Conservation (phyloP, 2,329 filamentous ascomycete species). For the Beauveria bassiana region DNA sequence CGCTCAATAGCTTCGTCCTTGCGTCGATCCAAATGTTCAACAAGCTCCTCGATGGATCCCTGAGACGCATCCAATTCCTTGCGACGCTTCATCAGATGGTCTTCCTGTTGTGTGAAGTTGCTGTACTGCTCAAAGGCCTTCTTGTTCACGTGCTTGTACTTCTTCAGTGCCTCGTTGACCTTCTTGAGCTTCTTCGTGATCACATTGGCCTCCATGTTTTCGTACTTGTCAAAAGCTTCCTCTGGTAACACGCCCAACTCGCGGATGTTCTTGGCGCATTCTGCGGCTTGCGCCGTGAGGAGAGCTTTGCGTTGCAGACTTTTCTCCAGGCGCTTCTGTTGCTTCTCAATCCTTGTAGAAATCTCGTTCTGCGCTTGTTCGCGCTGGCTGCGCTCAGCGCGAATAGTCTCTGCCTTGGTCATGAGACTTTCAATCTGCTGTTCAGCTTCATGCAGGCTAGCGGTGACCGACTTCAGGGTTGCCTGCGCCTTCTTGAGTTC, state of each 20-base stretch:
- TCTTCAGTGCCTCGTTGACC: constrained; percentile 87
- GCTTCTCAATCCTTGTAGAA: constrained; percentile 68
- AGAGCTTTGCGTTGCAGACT: constrained; percentile 82
- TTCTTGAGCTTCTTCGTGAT: constrained; percentile 70
- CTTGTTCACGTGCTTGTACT: constrained; percentile 98
- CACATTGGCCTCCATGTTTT: constrained; percentile 69
- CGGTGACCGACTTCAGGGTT: constrained; percentile 56
- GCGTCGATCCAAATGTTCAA: constrained; percentile 83
- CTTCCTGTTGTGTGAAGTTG: constrained; percentile 88
- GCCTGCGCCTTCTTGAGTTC: constrained; percentile 74
- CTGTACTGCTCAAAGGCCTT: constrained; percentile 99
- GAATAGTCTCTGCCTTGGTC: constrained; percentile 46
- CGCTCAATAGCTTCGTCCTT: constrained; percentile 98
- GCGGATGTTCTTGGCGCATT: constrained; percentile 81
- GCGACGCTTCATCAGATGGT: constrained; percentile 74
- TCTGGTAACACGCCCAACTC: constrained; percentile 90
- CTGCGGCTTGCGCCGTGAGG: constrained; percentile 66
- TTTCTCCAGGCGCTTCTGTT: constrained; percentile 87
- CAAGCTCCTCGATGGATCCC: constrained; percentile 81
- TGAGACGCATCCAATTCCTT: constrained; percentile 83
- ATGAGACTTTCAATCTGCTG: constrained; percentile 51
- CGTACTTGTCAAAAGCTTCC: constrained; percentile 87
- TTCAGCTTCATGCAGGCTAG: constrained; percentile 68
- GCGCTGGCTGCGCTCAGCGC: constrained; percentile 50
- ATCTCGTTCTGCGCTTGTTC: constrained; percentile 69